Conservation (phyloP, 2,329 filamentous ascomycete genomes). For the Colletotrichum lupini region DNA sequence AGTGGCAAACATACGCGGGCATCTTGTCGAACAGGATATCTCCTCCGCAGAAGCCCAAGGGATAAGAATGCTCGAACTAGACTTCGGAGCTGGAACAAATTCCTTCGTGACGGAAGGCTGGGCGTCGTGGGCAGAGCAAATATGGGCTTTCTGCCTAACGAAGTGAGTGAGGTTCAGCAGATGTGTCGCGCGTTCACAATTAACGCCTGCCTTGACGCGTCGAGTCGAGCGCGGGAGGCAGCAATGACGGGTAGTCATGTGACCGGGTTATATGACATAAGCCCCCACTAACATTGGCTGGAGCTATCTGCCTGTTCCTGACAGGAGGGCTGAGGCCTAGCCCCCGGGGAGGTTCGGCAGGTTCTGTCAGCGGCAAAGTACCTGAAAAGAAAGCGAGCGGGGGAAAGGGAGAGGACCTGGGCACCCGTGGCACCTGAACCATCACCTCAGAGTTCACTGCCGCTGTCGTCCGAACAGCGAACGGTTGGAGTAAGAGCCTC, state of each 20-base stretch:
- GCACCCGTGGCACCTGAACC: neutral
- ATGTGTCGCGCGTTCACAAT: conserved; percentile 19
- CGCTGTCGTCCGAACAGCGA: conserved; percentile 32
- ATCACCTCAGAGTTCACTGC: conserved; percentile 7
- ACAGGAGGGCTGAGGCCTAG: neutral
- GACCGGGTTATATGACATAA: conserved; percentile 1
- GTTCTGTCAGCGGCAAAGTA: neutral
- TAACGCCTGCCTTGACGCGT: conserved; percentile 21
- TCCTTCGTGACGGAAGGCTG: neutral
- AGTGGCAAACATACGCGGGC: conserved; percentile 54
- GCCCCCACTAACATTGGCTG: neutral
- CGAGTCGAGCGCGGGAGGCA: conserved; percentile 7
- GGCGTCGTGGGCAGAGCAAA: neutral
- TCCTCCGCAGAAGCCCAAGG: neutral
- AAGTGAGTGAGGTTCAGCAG: neutral
- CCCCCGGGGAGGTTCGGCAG: neutral
- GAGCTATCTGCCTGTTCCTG: neutral
- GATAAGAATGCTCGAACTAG: neutral
- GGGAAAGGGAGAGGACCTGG: neutral
- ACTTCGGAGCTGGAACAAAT: neutral
- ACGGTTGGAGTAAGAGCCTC: conserved; percentile 23
- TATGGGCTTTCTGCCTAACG: conserved; percentile 2
- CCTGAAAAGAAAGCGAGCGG: neutral
- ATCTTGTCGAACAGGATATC: conserved; percentile 42
- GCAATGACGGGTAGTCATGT: conserved; percentile 34